Evolutionary conservation across 345 rosid genomes (phyloP).

Genomic region (Geranium rotundifolium): DNA sequence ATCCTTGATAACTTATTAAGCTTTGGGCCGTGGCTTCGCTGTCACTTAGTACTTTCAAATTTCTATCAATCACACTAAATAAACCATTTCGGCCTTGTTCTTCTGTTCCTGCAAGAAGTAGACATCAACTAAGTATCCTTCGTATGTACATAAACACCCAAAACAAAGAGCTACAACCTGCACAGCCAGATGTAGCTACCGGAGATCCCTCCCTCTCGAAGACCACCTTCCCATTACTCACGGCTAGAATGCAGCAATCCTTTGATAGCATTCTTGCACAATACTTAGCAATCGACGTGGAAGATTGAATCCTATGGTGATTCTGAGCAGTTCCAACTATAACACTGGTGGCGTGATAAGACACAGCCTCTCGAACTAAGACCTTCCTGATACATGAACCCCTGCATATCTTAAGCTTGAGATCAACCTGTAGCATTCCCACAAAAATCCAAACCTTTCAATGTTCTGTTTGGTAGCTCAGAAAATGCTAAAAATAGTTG

Average conservation of each 20-base stretch:
- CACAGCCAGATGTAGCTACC: slow-evolving; percentile 13
- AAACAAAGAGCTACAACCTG: slow-evolving; percentile 25
- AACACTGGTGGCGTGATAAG: slow-evolving; percentile 46
- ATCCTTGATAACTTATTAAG: slow-evolving; percentile 9
- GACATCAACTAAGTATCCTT: background rate
- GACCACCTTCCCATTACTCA: slow-evolving; percentile 58
- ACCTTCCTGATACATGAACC: slow-evolving; percentile 54
- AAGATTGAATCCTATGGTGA: slow-evolving; percentile 45
- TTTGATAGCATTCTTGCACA: slow-evolving; percentile 61
- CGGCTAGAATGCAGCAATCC: slow-evolving; percentile 54
- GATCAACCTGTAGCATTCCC: slow-evolving; percentile 56
- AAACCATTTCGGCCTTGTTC: slow-evolving; percentile 33
- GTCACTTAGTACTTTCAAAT: slow-evolving; percentile 35
- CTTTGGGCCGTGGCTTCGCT: slow-evolving; percentile 16
- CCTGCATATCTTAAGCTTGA: slow-evolving; percentile 83
- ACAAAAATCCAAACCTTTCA: slow-evolving; percentile 1
- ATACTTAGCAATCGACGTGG: slow-evolving; percentile 71
- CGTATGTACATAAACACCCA: background rate
- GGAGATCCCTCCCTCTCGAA: slow-evolving; percentile 56
- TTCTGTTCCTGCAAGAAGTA: slow-evolving; percentile 33
- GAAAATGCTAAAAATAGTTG: background rate
- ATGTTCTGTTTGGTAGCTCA: background rate
- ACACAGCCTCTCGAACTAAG: slow-evolving; percentile 69
- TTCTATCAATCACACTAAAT: slow-evolving; percentile 47
- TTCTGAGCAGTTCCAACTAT: slow-evolving; percentile 50